These are phyloP conservation scores for Metschnikowia corniflorae DNA, from an alignment of 805 yeast genomes.

Conservation along the genomic window DNA sequence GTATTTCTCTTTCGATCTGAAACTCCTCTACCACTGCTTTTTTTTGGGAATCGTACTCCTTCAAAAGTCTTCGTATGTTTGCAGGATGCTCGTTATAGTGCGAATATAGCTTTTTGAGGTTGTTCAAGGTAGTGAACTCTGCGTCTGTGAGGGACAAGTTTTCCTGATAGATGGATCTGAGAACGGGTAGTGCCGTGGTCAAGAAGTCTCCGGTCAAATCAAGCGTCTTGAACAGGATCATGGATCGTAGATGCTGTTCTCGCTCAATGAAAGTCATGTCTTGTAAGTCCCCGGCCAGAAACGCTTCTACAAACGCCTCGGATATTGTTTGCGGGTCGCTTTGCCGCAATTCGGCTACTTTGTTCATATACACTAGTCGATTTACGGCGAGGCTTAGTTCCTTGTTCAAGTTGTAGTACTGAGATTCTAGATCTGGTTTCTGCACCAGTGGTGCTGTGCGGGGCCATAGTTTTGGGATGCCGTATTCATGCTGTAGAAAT, in stretches of 20 bases:
- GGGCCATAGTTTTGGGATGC: constrained; percentile 27
- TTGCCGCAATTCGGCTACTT: constrained; percentile 19
- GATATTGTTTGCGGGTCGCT: constrained; percentile 16
- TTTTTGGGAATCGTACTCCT: constrained; percentile 7
- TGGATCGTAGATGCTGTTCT: constrained; percentile 18
- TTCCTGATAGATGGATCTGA: constrained; percentile 32
- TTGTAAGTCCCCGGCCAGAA: constrained; percentile 5
- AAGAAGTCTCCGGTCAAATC: constrained; percentile 25
- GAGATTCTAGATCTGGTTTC: constrained; percentile 20
- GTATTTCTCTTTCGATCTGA: constrained; percentile 19
- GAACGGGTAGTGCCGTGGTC: constrained; percentile 29
- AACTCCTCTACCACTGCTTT: constrained; percentile 1
- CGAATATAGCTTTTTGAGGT: constrained; percentile 21
- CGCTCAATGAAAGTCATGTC: constrained; percentile 13
- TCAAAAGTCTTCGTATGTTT: constrained; percentile 14
- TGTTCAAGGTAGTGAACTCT: constrained; percentile 24
- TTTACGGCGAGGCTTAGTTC: constrained; percentile 25
- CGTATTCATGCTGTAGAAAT: constrained; percentile 30
- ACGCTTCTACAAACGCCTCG: constrained; percentile 15
- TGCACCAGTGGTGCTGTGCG: constrained; percentile 6
- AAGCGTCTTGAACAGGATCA: constrained; percentile 23
- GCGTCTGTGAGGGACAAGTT: constrained; percentile 25
- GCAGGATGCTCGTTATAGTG: constrained; percentile 18
- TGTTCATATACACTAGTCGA: constrained; percentile 28
- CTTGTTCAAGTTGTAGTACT: constrained; percentile 25